Percentiles rank a stretch among this genome's conserved stretches.
phyloP scores from a whole-genome alignment of 805 yeast genomes.

The Ogataea thermomethanolica region DNA sequence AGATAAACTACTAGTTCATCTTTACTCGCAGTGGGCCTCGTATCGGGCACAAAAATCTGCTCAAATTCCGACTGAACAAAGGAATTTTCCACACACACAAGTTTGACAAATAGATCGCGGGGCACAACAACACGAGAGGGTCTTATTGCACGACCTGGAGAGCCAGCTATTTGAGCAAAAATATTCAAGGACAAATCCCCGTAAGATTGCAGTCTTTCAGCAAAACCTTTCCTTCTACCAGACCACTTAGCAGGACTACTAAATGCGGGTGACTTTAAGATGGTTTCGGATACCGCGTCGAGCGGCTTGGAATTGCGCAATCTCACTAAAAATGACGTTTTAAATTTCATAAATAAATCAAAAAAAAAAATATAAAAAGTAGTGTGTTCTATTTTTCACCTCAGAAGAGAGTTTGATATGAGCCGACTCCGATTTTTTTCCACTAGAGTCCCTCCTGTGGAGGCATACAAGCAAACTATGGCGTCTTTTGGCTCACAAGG shows the following conservation, averaged over 20 bases:
- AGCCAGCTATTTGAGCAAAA: constrained; percentile 37
- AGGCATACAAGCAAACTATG: constrained; percentile 33
- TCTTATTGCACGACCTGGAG: constrained; percentile 43
- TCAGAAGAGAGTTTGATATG: not conserved
- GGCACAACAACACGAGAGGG: constrained; percentile 38
- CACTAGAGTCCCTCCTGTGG: constrained; percentile 20
- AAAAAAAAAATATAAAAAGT: not conserved
- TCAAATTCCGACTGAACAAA: constrained; percentile 6
- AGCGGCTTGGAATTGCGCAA: constrained; percentile 3
- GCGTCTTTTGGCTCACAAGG: constrained; percentile 36
- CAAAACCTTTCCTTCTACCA: constrained; percentile 9
- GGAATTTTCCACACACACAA: constrained; percentile 25
- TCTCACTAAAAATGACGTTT: constrained; percentile 4
- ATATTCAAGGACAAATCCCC: constrained; percentile 31
- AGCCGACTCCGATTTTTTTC: constrained; percentile 6
- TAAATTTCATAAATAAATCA: constrained; percentile 11
- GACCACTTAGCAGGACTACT: constrained; percentile 26
- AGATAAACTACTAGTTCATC: constrained; percentile 4
- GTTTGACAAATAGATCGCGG: constrained; percentile 34
- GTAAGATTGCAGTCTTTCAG: constrained; percentile 22
- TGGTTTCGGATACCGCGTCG: not conserved
- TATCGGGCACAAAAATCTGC: constrained; percentile 16
- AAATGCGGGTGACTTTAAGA: constrained; percentile 21
- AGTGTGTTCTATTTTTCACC: constrained; percentile 4
- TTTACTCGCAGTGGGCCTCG: not conserved